phyloP scores from a whole-genome alignment of 2,329 filamentous ascomycete species.

The Verticillium alfalfae region DNA sequence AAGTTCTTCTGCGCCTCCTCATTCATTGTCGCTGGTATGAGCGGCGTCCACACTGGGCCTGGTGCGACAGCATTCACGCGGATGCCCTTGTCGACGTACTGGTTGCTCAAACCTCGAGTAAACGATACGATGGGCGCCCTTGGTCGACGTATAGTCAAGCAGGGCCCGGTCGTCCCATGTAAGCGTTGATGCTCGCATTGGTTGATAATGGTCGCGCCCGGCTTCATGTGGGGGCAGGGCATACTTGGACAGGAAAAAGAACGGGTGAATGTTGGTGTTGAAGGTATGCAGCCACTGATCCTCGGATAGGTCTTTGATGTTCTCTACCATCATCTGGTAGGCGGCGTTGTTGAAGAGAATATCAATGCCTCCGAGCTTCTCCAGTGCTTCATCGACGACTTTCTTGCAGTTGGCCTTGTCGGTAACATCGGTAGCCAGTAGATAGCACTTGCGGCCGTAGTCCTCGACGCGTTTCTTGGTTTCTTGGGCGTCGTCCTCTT shows the following conservation, averaged over 20 bases:
- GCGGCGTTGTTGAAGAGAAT: conserved; percentile 72
- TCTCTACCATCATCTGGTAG: conserved; percentile 60
- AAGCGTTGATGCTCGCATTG: conserved; percentile 78
- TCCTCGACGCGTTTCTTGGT: conserved; percentile 67
- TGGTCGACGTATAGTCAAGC: conserved; percentile 76
- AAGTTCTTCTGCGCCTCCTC: conserved; percentile 68
- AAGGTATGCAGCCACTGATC: conserved; percentile 79
- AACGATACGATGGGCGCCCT: conserved; percentile 74
- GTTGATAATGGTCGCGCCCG: conserved; percentile 77
- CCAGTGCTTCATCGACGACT: conserved; percentile 60
- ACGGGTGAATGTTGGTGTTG: conserved; percentile 76
- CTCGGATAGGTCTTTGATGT: conserved; percentile 68
- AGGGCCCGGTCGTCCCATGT: conserved; percentile 74
- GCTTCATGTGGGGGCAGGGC: conserved; percentile 65
- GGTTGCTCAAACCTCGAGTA: conserved; percentile 71
- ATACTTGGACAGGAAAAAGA: conserved; percentile 78
- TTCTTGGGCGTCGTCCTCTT: conserved; percentile 70
- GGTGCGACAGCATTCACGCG: conserved; percentile 73
- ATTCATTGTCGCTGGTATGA: conserved; percentile 70
- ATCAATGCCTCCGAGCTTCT: conserved; percentile 64
- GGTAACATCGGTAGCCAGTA: conserved; percentile 60
- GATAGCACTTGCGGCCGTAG: conserved; percentile 59
- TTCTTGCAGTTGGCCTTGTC: conserved; percentile 63
- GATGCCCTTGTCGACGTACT: conserved; percentile 66
- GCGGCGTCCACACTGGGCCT: conserved; percentile 72